Evolutionary conservation across 2,329 filamentous ascomycete species (phyloP).

Genomic region (Ceratocystis destructans): DNA sequence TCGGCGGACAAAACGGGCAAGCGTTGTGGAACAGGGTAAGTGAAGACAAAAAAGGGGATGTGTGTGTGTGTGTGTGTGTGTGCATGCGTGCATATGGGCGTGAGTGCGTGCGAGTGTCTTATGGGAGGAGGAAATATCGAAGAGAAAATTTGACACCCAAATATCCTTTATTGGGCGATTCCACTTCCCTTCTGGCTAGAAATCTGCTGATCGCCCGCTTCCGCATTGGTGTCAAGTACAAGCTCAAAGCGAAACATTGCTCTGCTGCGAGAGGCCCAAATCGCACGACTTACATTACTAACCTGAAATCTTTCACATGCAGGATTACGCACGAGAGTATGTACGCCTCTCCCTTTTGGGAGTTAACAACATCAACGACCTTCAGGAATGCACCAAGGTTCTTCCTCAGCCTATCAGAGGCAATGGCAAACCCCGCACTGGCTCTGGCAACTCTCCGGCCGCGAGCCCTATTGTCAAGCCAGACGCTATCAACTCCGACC

Average conservation of each 20-base stretch:
- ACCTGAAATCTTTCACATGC: neutral
- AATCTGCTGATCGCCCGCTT: no score
- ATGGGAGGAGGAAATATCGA: no score
- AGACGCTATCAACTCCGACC: slow-evolving; percentile 15
- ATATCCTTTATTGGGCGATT: no score
- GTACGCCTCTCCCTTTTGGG: slow-evolving; percentile 41
- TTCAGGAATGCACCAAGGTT: slow-evolving; percentile 42
- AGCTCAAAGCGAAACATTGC: neutral
- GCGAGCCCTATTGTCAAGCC: neutral
- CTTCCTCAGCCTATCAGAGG: slow-evolving; percentile 28
- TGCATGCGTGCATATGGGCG: no score
- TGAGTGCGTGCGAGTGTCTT: no score
- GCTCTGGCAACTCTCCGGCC: neutral
- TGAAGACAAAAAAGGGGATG: neutral
- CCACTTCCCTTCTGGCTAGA: no score
- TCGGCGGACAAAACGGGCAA: slow-evolving; percentile 27
- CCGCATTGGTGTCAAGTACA: no score
- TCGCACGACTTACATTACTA: neutral
- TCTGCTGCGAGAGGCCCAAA: neutral
- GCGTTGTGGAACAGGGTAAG: slow-evolving; percentile 31
- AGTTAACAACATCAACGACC: slow-evolving; percentile 41
- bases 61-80: no score
- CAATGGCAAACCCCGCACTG: neutral
- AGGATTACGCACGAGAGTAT: slow-evolving; percentile 40
- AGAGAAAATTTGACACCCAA: no score